Base-by-base conservation (phyloP, 441 rosid genomes). In the Kokia cookei region DNA sequence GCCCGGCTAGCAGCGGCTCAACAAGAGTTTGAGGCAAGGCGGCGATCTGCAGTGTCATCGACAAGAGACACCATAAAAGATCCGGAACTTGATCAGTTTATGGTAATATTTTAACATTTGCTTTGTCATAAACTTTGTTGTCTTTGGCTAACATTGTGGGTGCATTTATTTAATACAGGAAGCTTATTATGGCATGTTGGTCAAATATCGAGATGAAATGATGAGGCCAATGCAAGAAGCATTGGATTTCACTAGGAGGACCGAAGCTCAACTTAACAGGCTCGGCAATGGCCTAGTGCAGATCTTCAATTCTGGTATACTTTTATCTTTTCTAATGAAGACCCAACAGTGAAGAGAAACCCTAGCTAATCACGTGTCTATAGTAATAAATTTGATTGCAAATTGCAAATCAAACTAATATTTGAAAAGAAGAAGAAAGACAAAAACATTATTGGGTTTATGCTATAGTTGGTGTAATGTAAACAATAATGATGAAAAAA, bases 21-120 rank as follows among this genome's bases (percentile, higher is more conserved):
- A 45, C 94, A 89, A 76, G 97, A 90, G 75, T 90, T 89, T 8
- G 97, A 93, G 78, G 80, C 92, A 7, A 76, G 89, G 71, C 93
- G 86, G 75, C 83, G 92, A 73, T 84, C 80, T 51, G 81, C 84
- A 10, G 70, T 79, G 67, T 65, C 57, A 69, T 75, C 86, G 0
- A 40, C 43, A 40, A 77, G 88, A 71, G 89, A 82, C 42, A 50
- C 32, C 58, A 81, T 85, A 0, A 91, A 89, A 79, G 99, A 95
- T 83, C 98, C 98, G 2, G 98, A 95, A 81, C 80, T 95, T 22
- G 99, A 95, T 83, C 99, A 95, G 82, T 95, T 95, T 83, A 95
- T 95, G 99, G 99, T 95, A 76, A 65, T 40, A 40, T 67, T 61
- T 62, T 48, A 19, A n/a, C 2, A 47, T 69, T 26, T 7, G 5